phyloP scores from a whole-genome alignment of 176 grass and related monocot genomes.

The Oryza brachyantha region DNA sequence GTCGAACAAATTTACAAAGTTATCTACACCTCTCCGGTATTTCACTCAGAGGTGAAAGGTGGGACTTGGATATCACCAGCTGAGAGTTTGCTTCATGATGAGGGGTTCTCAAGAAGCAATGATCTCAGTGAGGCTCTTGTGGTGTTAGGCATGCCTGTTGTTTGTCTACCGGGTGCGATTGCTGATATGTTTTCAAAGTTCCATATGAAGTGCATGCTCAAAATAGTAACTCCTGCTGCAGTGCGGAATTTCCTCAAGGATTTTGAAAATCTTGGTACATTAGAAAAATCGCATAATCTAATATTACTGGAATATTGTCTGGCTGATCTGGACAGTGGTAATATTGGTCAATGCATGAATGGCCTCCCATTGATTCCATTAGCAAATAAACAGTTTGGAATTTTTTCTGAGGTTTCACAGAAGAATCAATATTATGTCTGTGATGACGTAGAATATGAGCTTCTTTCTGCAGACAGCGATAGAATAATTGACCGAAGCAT shows the following conservation, averaged over 20 bases:
- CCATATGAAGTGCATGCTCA: constrained; percentile 44
- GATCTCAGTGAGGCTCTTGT: constrained; percentile 79
- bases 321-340: constrained; percentile 54
- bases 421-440: constrained; percentile 64
- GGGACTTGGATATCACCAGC: constrained; percentile 76
- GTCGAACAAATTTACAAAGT: constrained; percentile 75
- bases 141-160: constrained; percentile 60
- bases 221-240: constrained; percentile 57
- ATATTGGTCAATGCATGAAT: constrained; percentile 66
- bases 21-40: constrained; percentile 68
- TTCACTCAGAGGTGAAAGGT: constrained; percentile 62
- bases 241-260: constrained; percentile 66
- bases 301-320: constrained; percentile 88
- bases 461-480: constrained; percentile 63
- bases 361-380: constrained; percentile 80
- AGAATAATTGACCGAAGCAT: constrained; percentile 78
- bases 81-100: constrained; percentile 78
- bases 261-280: constrained; percentile 39
- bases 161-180: constrained; percentile 48
- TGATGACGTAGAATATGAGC: constrained; percentile 71
- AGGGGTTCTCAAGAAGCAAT: constrained; percentile 58
- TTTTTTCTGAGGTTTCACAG: constrained; percentile 53
- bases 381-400: constrained; percentile 76
- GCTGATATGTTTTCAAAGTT: constrained; percentile 73
- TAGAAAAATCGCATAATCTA: constrained; percentile 66